Conservation (phyloP, 257 asterid species). For the Nicotiana undulata region DNA sequence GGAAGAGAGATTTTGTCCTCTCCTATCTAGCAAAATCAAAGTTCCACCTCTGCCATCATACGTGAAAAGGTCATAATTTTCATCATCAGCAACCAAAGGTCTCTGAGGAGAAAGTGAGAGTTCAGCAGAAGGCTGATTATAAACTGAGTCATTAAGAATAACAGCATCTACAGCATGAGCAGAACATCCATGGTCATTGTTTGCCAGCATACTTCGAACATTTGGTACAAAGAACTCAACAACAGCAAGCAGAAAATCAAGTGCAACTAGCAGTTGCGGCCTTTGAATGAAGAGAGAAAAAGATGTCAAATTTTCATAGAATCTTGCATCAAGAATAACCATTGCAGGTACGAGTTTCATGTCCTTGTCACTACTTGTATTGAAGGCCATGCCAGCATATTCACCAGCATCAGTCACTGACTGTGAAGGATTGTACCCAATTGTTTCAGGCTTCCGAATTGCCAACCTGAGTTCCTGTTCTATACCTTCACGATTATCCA, state of each 20-base stretch:
- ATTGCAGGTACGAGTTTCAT: slow-evolving; percentile 60
- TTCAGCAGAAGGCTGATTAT: slow-evolving; percentile 59
- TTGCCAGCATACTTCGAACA: slow-evolving; percentile 55
- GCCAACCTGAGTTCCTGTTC: slow-evolving; percentile 90
- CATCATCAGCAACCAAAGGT: slow-evolving; percentile 87
- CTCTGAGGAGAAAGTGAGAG: slow-evolving; percentile 64
- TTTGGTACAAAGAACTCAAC: slow-evolving; percentile 96
- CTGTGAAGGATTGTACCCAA: slow-evolving; percentile 35
- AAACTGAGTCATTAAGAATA: slow-evolving; percentile 65
- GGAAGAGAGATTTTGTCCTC: slow-evolving; percentile 43
- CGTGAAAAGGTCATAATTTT: slow-evolving; percentile 59
- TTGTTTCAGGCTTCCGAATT: slow-evolving; percentile 64
- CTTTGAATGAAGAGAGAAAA: slow-evolving; percentile 84
- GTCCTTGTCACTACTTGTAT: slow-evolving; percentile 23
- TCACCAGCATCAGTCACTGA: slow-evolving; percentile 24
- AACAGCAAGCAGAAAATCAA: slow-evolving; percentile 82
- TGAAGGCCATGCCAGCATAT: slow-evolving; percentile 19
- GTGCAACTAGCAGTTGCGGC: slow-evolving; percentile 94
- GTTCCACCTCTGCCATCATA: slow-evolving; percentile 94
- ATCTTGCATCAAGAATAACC: slow-evolving; percentile 82
- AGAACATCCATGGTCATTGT: slow-evolving; percentile 51
- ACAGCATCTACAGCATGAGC: slow-evolving; percentile 53
- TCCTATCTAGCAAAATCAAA: slow-evolving; percentile 71
- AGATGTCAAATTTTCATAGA: slow-evolving; percentile 47
- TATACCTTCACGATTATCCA: slow-evolving; percentile 93